A percentile compares a stretch with the other conserved stretches of the same genome.
Conservation (phyloP, 2,329 filamentous ascomycete genomes). For the Fonsecaea monophora region DNA sequence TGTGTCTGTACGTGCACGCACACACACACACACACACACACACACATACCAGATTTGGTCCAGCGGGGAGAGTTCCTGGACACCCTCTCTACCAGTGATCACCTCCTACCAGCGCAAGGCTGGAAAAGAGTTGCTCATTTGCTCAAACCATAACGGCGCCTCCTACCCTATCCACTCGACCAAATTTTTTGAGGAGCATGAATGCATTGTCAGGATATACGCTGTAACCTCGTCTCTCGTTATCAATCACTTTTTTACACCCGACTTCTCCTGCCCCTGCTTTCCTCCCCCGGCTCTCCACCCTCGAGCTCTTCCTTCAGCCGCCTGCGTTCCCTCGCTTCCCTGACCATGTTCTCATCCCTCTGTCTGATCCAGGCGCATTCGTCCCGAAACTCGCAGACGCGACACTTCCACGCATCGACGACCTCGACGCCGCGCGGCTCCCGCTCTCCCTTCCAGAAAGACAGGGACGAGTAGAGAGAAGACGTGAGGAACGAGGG, state of each 20-base stretch:
- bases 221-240: background rate
- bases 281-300: conserved; percentile 11
- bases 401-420: conserved; percentile 86
- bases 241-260: conserved; percentile 13
- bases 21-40: too few species aligned
- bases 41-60: too few species aligned
- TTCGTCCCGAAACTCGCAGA: conserved; percentile 79
- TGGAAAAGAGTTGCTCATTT: background rate
- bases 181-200: background rate
- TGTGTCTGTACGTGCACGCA: too few species aligned
- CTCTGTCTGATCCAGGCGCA: conserved; percentile 80
- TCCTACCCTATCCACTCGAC: background rate
- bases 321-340: conserved; percentile 47
- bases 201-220: background rate
- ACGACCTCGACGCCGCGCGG: conserved; percentile 79
- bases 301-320: conserved; percentile 37
- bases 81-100: too few species aligned
- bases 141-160: background rate
- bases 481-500: conserved; percentile 68
- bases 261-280: conserved; percentile 25
- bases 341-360: conserved; percentile 65
- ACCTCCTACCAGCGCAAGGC: too few species aligned
- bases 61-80: too few species aligned
- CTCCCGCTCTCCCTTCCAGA: conserved; percentile 81
- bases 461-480: conserved; percentile 73